Evolutionary conservation across 305 asterid genomes (phyloP).

Genomic region (Fraxinus angustifolia): DNA sequence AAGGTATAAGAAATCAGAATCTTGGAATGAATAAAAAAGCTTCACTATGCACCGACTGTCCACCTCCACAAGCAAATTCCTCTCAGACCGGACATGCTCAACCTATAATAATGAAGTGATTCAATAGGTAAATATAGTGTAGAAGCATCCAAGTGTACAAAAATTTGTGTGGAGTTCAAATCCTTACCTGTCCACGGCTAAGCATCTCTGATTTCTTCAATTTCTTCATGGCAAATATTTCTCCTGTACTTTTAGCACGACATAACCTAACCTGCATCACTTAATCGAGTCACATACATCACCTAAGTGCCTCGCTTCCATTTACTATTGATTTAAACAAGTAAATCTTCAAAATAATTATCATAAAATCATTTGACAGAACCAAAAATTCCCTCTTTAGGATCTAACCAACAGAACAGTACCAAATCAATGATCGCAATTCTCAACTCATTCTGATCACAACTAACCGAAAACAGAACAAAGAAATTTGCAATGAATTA

Average conservation of each 20-base stretch:
- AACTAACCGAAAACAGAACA: background rate
- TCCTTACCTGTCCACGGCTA: slow-evolving; percentile 87
- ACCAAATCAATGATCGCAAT: background rate
- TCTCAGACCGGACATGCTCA: slow-evolving; percentile 93
- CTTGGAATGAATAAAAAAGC: slow-evolving; percentile 90
- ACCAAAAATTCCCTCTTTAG: background rate
- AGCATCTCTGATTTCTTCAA: slow-evolving; percentile 93
- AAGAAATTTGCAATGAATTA: slow-evolving; percentile 5
- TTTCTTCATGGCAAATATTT: slow-evolving; percentile 90
- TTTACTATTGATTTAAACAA: background rate
- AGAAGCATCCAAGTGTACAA: background rate
- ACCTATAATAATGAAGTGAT: slow-evolving; percentile 44
- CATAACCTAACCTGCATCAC: slow-evolving; percentile 80
- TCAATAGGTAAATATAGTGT: slow-evolving; percentile 4
- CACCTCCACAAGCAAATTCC: slow-evolving; percentile 94
- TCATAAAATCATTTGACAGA: background rate
- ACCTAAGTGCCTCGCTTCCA: background rate
- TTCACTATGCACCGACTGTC: slow-evolving; percentile 95
- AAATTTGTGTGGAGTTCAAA: background rate
- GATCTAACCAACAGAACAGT: background rate
- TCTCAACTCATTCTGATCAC: background rate
- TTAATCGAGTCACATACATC: slow-evolving; percentile 21
- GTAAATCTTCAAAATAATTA: background rate
- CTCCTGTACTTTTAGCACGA: slow-evolving; percentile 76
- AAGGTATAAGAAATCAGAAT: slow-evolving; percentile 77